Conservation (phyloP, 2,329 filamentous ascomycete genomes). For the Epichloe gansuensis region DNA sequence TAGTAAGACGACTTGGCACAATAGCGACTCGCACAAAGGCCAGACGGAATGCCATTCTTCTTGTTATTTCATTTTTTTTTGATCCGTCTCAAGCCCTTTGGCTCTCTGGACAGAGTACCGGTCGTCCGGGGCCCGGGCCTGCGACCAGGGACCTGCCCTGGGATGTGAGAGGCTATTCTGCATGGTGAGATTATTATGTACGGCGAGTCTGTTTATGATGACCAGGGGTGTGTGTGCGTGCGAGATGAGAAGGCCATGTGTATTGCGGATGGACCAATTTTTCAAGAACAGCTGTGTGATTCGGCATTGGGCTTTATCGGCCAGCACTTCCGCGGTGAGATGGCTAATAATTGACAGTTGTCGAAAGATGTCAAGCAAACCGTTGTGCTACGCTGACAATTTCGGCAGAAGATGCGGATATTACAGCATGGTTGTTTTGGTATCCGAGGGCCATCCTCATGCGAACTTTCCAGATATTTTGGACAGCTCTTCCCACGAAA, state of each 20-base stretch:
- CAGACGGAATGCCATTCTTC: background rate
- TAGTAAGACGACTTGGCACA: background rate
- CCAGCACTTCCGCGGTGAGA: background rate
- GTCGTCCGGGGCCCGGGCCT: background rate
- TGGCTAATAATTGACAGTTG: background rate
- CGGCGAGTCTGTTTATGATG: no score
- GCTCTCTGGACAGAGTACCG: background rate
- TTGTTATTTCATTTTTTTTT: background rate
- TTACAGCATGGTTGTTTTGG: no score
- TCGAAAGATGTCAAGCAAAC: no score
- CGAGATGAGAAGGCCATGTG: no score
- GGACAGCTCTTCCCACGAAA: no score
- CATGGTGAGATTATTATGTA: background rate
- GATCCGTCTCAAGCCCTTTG: background rate
- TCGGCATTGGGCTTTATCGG: background rate
- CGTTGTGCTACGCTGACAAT: background rate
- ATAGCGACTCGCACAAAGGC: background rate
- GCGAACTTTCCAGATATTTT: no score
- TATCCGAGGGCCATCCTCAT: no score
- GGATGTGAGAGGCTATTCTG: background rate
- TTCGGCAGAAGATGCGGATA: background rate
- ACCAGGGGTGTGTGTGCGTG: no score
- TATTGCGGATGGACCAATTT: background rate
- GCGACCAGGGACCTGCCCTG: background rate
- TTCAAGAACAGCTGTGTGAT: background rate